Conservation (phyloP, 108 stramenopile species). For the Fistulifera solaris region DNA sequence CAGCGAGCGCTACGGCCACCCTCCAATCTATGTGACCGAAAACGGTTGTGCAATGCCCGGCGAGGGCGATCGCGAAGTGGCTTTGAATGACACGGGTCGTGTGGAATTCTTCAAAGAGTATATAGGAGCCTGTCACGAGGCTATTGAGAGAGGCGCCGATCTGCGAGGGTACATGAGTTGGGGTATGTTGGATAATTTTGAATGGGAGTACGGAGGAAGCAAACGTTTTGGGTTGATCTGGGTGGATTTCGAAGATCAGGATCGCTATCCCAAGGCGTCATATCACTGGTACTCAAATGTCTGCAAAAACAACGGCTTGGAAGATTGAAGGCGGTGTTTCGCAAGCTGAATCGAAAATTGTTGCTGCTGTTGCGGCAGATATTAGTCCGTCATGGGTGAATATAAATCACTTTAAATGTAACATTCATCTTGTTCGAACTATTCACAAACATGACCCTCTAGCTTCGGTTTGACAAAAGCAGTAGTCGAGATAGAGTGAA, state of each 20-base stretch:
- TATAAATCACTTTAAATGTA: too few species aligned
- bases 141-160: slow-evolving; percentile 59
- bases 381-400: too few species aligned
- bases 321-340: too few species aligned
- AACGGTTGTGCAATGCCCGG: slow-evolving; percentile 59
- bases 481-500: too few species aligned
- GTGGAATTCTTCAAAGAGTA: slow-evolving; percentile 50
- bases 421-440: too few species aligned
- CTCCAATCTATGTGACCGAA: slow-evolving; percentile 65
- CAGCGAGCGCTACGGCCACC: slow-evolving; percentile 40
- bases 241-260: slow-evolving; percentile 81
- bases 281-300: slow-evolving; percentile 48
- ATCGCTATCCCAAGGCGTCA: slow-evolving; percentile 73
- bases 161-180: slow-evolving; percentile 91
- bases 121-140: slow-evolving; percentile 54
- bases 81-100: slow-evolving; percentile 42
- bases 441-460: too few species aligned
- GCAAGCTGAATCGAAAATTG: too few species aligned
- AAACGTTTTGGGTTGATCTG: slow-evolving; percentile 81
- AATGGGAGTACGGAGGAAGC: slow-evolving; percentile 86
- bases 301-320: too few species aligned
- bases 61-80: slow-evolving; percentile 47
- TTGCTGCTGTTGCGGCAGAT: too few species aligned
- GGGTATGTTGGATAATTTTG: slow-evolving; percentile 92
- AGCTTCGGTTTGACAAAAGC: too few species aligned